Percentiles rank a stretch among this genome's conserved stretches.
phyloP scores from a whole-genome alignment of 2,329 filamentous ascomycete genomes.

The Claviceps pusilla region DNA sequence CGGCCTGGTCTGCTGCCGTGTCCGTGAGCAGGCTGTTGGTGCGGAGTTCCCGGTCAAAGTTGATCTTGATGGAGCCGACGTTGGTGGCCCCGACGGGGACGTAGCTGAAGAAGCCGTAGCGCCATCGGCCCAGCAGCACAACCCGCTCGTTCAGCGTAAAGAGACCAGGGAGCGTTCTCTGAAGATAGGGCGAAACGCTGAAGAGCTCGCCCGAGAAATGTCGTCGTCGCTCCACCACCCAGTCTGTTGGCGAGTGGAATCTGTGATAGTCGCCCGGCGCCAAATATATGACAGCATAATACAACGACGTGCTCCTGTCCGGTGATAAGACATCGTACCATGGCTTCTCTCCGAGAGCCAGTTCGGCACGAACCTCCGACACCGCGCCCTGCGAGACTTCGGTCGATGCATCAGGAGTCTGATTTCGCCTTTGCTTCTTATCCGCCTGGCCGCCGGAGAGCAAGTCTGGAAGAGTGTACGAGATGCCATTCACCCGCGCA shows the following conservation, averaged over 20 bases:
- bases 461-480: constrained; percentile 79
- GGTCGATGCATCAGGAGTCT: constrained; percentile 60
- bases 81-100: constrained; percentile 94
- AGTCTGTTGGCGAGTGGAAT: constrained; percentile 88
- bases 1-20: constrained; percentile 75
- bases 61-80: constrained; percentile 89
- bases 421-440: constrained; percentile 29
- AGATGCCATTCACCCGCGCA: constrained; percentile 83
- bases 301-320: constrained; percentile 56
- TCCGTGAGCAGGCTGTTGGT: constrained; percentile 89
- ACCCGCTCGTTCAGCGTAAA: constrained; percentile 96
- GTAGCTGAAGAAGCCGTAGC: constrained; percentile 94
- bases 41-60: constrained; percentile 87
- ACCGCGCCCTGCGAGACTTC: constrained; percentile 50
- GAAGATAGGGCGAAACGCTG: constrained; percentile 87
- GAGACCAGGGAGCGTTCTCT: constrained; percentile 78
- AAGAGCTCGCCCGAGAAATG: constrained; percentile 96
- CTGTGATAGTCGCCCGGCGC: constrained; percentile 96
- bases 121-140: constrained; percentile 83
- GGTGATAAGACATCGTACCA: constrained; percentile 56
- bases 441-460: constrained; percentile 63
- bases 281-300: constrained; percentile 90
- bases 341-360: constrained; percentile 55
- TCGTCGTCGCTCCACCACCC: constrained; percentile 88
- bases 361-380: constrained; percentile 67